Evolutionary conservation across 208 protist genomes (phyloP).

Genomic region (Leishmania guyanensis): DNA sequence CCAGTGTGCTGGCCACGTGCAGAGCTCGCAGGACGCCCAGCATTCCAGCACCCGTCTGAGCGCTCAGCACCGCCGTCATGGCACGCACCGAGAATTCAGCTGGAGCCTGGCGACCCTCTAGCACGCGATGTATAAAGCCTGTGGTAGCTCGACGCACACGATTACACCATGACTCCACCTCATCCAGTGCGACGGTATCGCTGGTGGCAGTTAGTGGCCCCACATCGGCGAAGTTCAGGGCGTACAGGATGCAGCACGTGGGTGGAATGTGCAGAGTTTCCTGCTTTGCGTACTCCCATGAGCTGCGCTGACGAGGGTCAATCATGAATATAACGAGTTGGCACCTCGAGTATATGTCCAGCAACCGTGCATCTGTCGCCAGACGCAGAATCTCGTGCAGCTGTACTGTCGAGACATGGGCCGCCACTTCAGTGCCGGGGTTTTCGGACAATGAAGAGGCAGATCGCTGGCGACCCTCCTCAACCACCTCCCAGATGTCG

Average conservation of each 20-base stretch:
- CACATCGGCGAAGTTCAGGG: constrained; percentile 58
- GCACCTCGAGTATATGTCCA: constrained; percentile 68
- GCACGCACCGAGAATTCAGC: constrained; percentile 43
- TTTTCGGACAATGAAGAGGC: constrained; percentile 14
- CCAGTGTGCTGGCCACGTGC: constrained; percentile 62
- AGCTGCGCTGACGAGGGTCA: constrained; percentile 51
- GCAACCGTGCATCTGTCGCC: constrained; percentile 46
- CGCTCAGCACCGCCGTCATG: constrained; percentile 57
- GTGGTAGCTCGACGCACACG: constrained; percentile 47
- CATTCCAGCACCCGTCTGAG: constrained; percentile 50
- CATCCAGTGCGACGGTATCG: constrained; percentile 39
- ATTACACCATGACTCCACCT: constrained; percentile 51
- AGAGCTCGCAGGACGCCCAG: constrained; percentile 46
- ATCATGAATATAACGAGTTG: constrained; percentile 76
- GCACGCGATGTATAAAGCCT: constrained; percentile 42
- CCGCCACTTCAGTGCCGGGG: neutral
- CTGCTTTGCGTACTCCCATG: constrained; percentile 65
- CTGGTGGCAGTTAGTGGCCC: neutral
- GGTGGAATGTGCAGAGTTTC: constrained; percentile 60
- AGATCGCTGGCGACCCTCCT: constrained; percentile 38
- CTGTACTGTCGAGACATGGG: constrained; percentile 22
- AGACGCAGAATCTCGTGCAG: constrained; percentile 31
- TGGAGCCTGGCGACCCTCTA: constrained; percentile 46
- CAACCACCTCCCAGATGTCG: constrained; percentile 81
- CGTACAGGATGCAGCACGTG: constrained; percentile 60